Base-by-base conservation (phyloP, 2,329 filamentous ascomycete genomes). In the Exophiala sp. region DNA sequence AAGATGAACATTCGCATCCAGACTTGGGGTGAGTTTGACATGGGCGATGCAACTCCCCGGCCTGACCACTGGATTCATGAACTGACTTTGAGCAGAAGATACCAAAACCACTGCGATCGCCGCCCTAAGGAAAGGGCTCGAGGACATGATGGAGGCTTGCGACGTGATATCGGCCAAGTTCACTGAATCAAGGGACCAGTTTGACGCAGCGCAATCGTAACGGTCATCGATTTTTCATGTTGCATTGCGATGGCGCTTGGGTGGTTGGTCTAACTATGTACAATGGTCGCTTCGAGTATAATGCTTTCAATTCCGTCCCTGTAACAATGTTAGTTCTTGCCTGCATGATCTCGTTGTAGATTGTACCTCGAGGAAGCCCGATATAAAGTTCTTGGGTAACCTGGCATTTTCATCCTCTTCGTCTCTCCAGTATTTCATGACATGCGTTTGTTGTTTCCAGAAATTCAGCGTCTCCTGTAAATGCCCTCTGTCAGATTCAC, bases 1-100 rank as follows among this genome's bases (percentile, higher is more conserved):
- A 94, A 95, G 75, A 96, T 99, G 92, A 96, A 97, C 68, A 78
- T 99, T 58, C 84, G 94, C 66, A 97, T 99, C 59, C 94, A 99
- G 73, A 99, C 92, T 62, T 97, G 94, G 66, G 89, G 92, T 96
- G 76, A 69, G 84, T 72, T 41, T 34, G 36, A 14, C 14, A 24
- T 14, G 34, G 8, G 16, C 24, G n/a, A n/a, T 33, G 6, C 14
- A 21, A 7, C 42, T 39, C 5, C 29, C 12, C 8, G 9, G n/a
- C 16, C 21, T 38, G 45, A 21, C 18, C 20, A 12, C 34, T 5
- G 24, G 24, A 29, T 29, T 8, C 24, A 29, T 29, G 24, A 39
- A 21, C 48, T 54, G 47, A 54, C 55, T 5, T 11, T 4, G 11
- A 39, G 33, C 51, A 63, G 62, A 64, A 39, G 62, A 64, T 41